Base-by-base conservation (phyloP, 2,329 filamentous ascomycete genomes). In the Clonostachys sp. region DNA sequence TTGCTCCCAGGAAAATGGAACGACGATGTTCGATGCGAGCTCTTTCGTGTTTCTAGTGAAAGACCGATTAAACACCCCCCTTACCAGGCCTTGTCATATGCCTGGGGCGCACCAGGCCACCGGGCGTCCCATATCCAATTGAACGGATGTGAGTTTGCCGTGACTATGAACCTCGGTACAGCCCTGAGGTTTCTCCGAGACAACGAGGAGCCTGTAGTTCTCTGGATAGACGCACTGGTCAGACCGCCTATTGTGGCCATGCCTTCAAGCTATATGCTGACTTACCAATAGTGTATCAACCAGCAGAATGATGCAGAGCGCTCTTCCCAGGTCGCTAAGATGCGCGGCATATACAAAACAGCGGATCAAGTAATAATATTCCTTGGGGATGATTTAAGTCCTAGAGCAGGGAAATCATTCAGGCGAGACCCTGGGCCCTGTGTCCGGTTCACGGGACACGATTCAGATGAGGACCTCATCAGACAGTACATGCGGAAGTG, bases 81-180 rank as follows among this genome's bases (percentile, higher is more conserved):
- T 16, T 54, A 50, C 34, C 17, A 14, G 5, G 49, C 52, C 1
- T 42, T 53, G 1, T 54, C 52, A 1, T 51, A 54, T 16, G 46
- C 46, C 17, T 54, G 50, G 52, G 52, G 47, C 14, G 20, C 24
- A 35, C 36, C 36, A 5, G 17, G 44, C 7, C 12, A 20, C 2
- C 35, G n/a, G 13, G 20, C 45, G 0, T 4, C 30, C 2, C 5
- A 43, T 2, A 20, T 48, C 9, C 40, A 30, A 3, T 18, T 46
- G n/a, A 30, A 44, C 3, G 42, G 24, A 7, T n/a, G 34, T 18
- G 18, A n/a, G 12, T 34, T 24, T 6, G 12, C 16, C 17, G 30
- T 44, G 17, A 44, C 42, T 10, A 10, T n/a, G 12, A 44, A 44
- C 24, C 42, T 44, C 17, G 6, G 9, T 10, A n/a, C 1, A 5